Conservation (phyloP, 345 rosid species). For the Barbarea vulgaris region DNA sequence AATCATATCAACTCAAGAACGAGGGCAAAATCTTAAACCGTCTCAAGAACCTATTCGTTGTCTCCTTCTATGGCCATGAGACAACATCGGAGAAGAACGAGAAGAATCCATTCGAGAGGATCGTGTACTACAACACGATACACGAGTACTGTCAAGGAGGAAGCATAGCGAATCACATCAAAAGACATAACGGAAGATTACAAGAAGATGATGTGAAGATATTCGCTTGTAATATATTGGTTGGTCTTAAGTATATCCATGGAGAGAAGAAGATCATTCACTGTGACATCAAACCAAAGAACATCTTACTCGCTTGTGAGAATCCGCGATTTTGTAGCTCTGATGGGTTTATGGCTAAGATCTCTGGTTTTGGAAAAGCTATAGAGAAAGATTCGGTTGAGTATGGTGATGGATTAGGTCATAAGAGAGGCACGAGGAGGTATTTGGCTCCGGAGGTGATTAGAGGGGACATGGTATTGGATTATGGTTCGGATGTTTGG, state of each 20-base stretch:
- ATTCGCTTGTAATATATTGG: conserved; percentile 5
- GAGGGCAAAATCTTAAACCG: conserved; percentile 11
- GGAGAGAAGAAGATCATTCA: conserved; percentile 23
- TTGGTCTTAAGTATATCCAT: conserved; percentile 20
- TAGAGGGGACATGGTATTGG: conserved; percentile 17
- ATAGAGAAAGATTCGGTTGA: conserved; percentile 7
- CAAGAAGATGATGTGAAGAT: not conserved
- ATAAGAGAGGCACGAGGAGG: conserved; percentile 9
- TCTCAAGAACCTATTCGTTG: not conserved
- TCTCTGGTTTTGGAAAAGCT: conserved; percentile 36
- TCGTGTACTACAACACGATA: not conserved
- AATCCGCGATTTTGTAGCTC: not conserved
- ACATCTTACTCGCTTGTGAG: conserved; percentile 7
- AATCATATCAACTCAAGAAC: not conserved
- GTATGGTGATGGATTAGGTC: conserved; percentile 19
- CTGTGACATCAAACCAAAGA: conserved; percentile 23
- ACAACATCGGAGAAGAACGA: not conserved
- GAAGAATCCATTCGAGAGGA: no score
- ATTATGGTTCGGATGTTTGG: conserved; percentile 36
- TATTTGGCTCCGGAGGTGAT: conserved; percentile 27
- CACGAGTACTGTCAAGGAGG: not conserved
- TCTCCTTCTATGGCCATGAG: conserved; percentile 23
- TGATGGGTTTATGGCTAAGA: conserved; percentile 15
- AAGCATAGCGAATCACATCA: conserved; percentile 5
- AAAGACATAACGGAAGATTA: not conserved